Evolutionary conservation across 23 red algal genomes (phyloP).

Genomic region (Gracilaria domingensis): DNA sequence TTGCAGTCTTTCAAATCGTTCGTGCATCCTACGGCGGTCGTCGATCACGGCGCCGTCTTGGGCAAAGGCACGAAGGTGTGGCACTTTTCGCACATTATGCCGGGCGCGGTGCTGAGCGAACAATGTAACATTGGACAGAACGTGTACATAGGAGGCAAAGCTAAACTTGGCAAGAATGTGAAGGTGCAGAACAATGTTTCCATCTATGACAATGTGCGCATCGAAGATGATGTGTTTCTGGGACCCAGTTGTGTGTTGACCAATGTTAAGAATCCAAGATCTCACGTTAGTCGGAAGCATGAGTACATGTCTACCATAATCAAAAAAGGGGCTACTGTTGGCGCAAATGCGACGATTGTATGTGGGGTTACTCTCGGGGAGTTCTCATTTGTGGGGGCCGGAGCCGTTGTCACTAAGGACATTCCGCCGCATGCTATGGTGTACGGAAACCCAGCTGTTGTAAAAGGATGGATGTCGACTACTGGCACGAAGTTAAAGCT

Average conservation of each 20-base stretch:
- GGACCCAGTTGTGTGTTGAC: constrained; percentile 80
- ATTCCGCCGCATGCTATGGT: constrained; percentile 70
- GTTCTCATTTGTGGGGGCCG: constrained; percentile 72
- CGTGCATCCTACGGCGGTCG: constrained; percentile 65
- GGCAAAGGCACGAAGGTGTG: constrained; percentile 70
- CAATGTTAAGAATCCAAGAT: constrained; percentile 68
- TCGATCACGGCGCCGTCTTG: constrained; percentile 62
- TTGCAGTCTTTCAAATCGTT: constrained; percentile 1
- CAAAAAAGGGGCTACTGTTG: constrained; percentile 53
- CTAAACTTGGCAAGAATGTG: constrained; percentile 54
- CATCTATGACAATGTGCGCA: constrained; percentile 68
- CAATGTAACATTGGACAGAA: constrained; percentile 75
- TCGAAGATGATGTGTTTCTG: constrained; percentile 81
- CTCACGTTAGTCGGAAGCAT: constrained; percentile 38
- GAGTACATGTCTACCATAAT: constrained; percentile 42
- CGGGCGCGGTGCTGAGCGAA: constrained; percentile 47
- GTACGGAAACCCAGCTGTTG: constrained; percentile 73
- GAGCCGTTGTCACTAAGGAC: constrained; percentile 80
- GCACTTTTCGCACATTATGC: constrained; percentile 82
- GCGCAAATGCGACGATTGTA: constrained; percentile 74
- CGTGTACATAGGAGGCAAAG: constrained; percentile 67
- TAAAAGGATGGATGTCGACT: constrained; percentile 32
- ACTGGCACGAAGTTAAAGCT: constrained; percentile 16
- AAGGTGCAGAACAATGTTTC: constrained; percentile 86
- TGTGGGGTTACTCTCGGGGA: constrained; percentile 65